Evolutionary conservation across 1,139 yeast species (phyloP).

Genomic region (Yamadazyma trypodendri): DNA sequence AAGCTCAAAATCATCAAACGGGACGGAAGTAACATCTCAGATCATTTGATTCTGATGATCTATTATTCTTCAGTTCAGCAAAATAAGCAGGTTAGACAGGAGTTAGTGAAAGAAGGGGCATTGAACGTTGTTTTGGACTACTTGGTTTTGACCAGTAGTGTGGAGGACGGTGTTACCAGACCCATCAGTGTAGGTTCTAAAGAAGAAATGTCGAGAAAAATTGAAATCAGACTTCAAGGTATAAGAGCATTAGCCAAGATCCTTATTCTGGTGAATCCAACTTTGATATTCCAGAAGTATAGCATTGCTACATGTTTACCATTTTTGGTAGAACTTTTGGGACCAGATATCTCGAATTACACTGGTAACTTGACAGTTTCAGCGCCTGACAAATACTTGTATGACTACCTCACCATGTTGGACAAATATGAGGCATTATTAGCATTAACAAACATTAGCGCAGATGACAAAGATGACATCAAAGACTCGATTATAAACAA

Average conservation of each 20-base stretch:
- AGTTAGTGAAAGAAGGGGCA: slow-evolving; percentile 48
- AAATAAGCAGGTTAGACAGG: slow-evolving; percentile 26
- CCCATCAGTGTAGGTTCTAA: slow-evolving; percentile 16
- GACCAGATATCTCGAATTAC: slow-evolving; percentile 28
- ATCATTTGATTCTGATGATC: slow-evolving; percentile 24
- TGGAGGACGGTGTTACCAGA: slow-evolving; percentile 20
- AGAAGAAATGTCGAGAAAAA: slow-evolving; percentile 6
- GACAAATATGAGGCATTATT: slow-evolving; percentile 47
- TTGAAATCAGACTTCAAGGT: slow-evolving; percentile 28
- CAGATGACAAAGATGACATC: slow-evolving; percentile 25
- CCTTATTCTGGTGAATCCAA: slow-evolving; percentile 42
- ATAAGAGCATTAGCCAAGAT: slow-evolving; percentile 43
- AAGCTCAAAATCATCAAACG: slow-evolving; percentile 21
- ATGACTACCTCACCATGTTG: slow-evolving; percentile 26
- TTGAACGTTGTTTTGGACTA: slow-evolving; percentile 37
- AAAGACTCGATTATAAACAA: slow-evolving; percentile 34
- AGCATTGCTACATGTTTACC: slow-evolving; percentile 44
- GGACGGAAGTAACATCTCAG: slow-evolving; percentile 9
- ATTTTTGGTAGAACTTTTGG: slow-evolving; percentile 47
- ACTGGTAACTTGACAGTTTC: slow-evolving; percentile 12
- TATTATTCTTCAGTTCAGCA: slow-evolving; percentile 27
- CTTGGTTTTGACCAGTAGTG: slow-evolving; percentile 32
- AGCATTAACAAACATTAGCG: slow-evolving; percentile 50
- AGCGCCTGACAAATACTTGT: slow-evolving; percentile 18
- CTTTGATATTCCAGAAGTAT: slow-evolving; percentile 37